Percentiles rank a stretch among this genome's conserved stretches.
These are phyloP conservation scores for Sporothrix protearum DNA, from an alignment of 2,329 filamentous ascomycete species.

Conservation along the genomic window DNA sequence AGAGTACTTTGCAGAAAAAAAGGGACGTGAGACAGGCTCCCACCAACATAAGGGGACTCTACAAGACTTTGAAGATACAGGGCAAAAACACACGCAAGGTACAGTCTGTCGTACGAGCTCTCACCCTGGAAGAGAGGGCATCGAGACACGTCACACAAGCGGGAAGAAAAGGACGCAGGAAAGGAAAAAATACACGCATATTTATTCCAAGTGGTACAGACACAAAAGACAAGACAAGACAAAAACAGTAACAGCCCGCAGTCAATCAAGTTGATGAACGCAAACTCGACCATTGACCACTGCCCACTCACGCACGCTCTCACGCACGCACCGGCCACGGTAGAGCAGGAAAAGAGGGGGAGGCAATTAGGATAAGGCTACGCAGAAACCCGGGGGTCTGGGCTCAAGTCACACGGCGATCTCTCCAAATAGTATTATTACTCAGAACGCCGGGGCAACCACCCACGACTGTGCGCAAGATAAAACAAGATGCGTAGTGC, in stretches of 20 bases:
- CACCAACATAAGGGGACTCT: neutral
- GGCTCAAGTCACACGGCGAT: slow-evolving; percentile 7
- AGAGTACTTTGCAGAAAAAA: slow-evolving; percentile 11
- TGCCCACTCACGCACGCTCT: neutral
- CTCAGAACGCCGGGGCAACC: neutral
- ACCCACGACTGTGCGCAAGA: neutral
- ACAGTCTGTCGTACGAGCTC: neutral
- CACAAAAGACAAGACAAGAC: neutral
- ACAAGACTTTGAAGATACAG: neutral
- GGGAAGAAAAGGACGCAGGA: neutral
- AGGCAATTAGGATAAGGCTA: slow-evolving; percentile 19
- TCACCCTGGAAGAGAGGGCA: neutral
- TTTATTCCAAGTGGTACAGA: neutral
- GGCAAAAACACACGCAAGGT: neutral
- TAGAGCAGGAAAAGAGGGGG: neutral
- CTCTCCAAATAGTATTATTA: neutral
- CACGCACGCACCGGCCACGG: slow-evolving; percentile 3
- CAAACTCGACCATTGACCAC: neutral
- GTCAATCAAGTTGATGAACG: neutral
- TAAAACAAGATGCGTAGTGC: neutral
- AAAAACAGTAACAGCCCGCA: neutral
- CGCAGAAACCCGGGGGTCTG: neutral
- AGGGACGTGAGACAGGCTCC: neutral
- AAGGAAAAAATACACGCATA: neutral
- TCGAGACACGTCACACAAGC: neutral